Percentiles rank a stretch among this genome's conserved stretches.
phyloP scores from a whole-genome alignment of 768 basidiomycete genomes.

The Austroboletus festivus region DNA sequence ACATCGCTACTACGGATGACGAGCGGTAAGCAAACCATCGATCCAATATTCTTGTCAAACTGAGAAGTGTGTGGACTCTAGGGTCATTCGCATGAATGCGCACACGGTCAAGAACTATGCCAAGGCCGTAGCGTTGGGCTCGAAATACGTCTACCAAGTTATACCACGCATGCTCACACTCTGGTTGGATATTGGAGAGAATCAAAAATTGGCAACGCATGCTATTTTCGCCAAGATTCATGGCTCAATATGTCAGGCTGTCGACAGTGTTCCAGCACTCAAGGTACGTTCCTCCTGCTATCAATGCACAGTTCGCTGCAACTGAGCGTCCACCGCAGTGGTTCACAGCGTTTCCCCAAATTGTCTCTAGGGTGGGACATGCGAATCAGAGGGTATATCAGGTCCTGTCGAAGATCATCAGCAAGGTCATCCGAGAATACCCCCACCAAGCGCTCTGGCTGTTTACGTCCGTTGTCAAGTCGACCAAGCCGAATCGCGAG shows the following conservation, averaged over 20 bases:
- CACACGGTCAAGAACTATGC: slow-evolving; percentile 66
- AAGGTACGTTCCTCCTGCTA: slow-evolving; percentile 50
- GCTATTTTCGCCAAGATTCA: slow-evolving; percentile 57
- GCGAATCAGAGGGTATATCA: slow-evolving; percentile 56
- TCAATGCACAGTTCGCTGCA: neutral
- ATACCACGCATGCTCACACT: slow-evolving; percentile 91
- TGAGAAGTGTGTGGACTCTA: slow-evolving; percentile 22
- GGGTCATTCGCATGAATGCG: slow-evolving; percentile 61
- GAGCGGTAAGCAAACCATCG: slow-evolving; percentile 44
- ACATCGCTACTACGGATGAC: slow-evolving; percentile 48
- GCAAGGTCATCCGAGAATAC: slow-evolving; percentile 70
- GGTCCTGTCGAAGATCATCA: slow-evolving; percentile 64
- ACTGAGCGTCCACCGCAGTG: slow-evolving; percentile 51
- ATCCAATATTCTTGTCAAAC: neutral
- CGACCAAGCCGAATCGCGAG: slow-evolving; percentile 61
- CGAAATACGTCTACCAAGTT: slow-evolving; percentile 95
- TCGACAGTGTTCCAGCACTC: slow-evolving; percentile 66
- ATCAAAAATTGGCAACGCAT: slow-evolving; percentile 20
- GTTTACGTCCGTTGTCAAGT: slow-evolving; percentile 85
- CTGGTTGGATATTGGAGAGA: slow-evolving; percentile 90
- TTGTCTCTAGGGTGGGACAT: slow-evolving; percentile 90
- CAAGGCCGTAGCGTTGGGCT: slow-evolving; percentile 73
- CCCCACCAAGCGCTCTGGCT: slow-evolving; percentile 94
- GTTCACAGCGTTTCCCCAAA: slow-evolving; percentile 95
- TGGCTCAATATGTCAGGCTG: slow-evolving; percentile 48